Evolutionary conservation across 805 yeast genomes (phyloP).

Genomic region (Metschnikowia aberdeeniae): DNA sequence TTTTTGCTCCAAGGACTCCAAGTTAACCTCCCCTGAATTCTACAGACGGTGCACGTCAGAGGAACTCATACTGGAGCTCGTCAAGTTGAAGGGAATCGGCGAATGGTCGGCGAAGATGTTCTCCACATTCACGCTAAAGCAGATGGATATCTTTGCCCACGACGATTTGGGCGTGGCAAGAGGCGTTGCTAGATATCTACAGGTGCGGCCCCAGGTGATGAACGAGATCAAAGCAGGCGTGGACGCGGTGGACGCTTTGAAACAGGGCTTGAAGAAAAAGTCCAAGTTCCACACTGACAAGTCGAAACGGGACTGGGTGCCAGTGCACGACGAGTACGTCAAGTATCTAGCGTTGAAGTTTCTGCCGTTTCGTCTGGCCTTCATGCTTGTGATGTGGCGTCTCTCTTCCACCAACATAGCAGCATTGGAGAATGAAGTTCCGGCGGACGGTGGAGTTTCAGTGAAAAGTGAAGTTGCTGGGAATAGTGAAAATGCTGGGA

Average conservation of each 20-base stretch:
- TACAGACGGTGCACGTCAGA: constrained; percentile 39
- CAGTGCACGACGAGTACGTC: constrained; percentile 56
- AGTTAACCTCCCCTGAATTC: constrained; percentile 29
- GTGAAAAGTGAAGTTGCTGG: too few relatives aligned
- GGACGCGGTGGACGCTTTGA: constrained; percentile 31
- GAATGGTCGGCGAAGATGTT: constrained; percentile 92
- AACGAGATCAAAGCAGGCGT: constrained; percentile 37
- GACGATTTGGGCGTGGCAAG: constrained; percentile 84
- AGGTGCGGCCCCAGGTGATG: constrained; percentile 47
- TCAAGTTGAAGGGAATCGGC: constrained; percentile 66
- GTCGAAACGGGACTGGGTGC: constrained; percentile 60
- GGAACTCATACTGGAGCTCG: constrained; percentile 46
- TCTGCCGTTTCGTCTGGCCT: constrained; percentile 61
- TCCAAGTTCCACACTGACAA: constrained; percentile 33
- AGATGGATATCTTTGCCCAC: constrained; percentile 67
- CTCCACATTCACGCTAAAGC: constrained; percentile 60
- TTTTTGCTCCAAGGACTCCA: constrained; percentile 40
- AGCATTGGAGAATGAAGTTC: constrained; percentile 26
- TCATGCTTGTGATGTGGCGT: constrained; percentile 76
- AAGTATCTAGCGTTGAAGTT: constrained; percentile 54
- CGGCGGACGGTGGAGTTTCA: too few relatives aligned
- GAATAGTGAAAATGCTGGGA: too few relatives aligned
- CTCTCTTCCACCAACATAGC: constrained; percentile 55
- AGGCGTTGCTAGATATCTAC: constrained; percentile 66
- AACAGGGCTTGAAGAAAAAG: constrained; percentile 28